Conservation (phyloP, 2,329 filamentous ascomycete species). For the Xylariaceae sp. region DNA sequence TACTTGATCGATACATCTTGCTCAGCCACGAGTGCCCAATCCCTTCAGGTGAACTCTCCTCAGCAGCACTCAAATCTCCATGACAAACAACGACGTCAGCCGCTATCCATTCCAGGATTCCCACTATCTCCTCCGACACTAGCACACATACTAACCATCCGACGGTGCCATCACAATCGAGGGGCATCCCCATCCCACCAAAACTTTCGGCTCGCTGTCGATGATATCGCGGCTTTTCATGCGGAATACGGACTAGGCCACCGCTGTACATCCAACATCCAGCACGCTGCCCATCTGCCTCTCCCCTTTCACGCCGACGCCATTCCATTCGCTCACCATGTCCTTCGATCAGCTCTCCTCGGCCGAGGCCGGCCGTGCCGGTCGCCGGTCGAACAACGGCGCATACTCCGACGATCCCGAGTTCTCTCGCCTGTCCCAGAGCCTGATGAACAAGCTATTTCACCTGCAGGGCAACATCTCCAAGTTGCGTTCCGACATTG, state of each 20-base stretch:
- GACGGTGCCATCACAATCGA: conserved; percentile 4
- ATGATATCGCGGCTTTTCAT: too few relatives aligned
- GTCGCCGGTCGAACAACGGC: conserved; percentile 44
- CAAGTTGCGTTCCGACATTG: conserved; percentile 76
- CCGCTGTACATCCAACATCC: neutral
- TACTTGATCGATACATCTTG: too few relatives aligned
- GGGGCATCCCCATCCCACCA: neutral
- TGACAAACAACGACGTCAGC: neutral
- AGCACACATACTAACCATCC: neutral
- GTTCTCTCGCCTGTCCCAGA: conserved; percentile 76
- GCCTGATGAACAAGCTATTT: conserved; percentile 84
- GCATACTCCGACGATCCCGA: conserved; percentile 85
- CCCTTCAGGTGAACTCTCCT: too few relatives aligned
- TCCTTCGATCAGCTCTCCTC: conserved; percentile 85
- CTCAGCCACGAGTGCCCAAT: too few relatives aligned
- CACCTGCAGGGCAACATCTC: conserved; percentile 83
- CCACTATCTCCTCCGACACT: too few relatives aligned
- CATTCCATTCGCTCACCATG: conserved; percentile 49
- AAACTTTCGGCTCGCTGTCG: too few relatives aligned
- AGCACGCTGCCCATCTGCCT: neutral
- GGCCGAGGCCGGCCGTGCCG: conserved; percentile 70
- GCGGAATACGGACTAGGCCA: neutral
- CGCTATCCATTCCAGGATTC: neutral
- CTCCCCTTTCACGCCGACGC: neutral
- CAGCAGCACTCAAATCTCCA: neutral